Conservation (phyloP, 371 early-diverging fungal genomes). For the Lichtheimia hyalospora region DNA sequence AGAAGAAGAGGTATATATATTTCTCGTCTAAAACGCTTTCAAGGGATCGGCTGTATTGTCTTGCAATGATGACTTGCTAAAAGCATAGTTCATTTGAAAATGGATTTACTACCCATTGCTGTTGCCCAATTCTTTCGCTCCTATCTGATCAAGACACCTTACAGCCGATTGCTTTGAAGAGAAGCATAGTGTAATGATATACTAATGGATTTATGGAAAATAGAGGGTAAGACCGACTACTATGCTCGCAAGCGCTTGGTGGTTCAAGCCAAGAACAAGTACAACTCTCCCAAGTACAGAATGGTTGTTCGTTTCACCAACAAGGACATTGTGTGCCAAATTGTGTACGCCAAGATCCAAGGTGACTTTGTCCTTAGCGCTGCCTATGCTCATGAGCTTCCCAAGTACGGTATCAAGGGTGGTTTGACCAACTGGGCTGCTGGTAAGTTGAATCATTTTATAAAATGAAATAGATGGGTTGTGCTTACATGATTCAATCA, state of each 20-base stretch:
- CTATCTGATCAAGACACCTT: slow-evolving; percentile 67
- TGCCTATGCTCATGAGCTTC: slow-evolving; percentile 99
- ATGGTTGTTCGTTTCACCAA: slow-evolving; percentile 99
- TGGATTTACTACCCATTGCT: slow-evolving; percentile 21
- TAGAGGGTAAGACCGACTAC: slow-evolving; percentile 99
- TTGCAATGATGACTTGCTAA: slow-evolving; percentile 20
- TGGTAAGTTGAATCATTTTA: slow-evolving; percentile 24
- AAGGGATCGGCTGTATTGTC: neutral
- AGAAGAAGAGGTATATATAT: slow-evolving; percentile 92
- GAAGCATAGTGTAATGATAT: neutral
- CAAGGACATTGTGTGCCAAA: slow-evolving; percentile 97
- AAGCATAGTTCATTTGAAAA: slow-evolving; percentile 81
- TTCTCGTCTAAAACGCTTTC: neutral
- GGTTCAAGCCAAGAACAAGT: slow-evolving; percentile 99
- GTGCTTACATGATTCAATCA: too few species aligned
- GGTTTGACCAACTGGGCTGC: slow-evolving; percentile 99
- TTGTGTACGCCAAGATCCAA: slow-evolving; percentile 98
- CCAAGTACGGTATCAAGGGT: slow-evolving; percentile 97
- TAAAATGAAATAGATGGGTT: too few species aligned
- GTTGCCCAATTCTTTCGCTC: slow-evolving; percentile 81
- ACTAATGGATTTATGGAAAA: neutral
- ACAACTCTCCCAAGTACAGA: slow-evolving; percentile 99
- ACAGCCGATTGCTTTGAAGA: too few species aligned
- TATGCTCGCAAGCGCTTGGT: slow-evolving; percentile 94
- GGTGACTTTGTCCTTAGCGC: slow-evolving; percentile 98